A percentile compares a stretch with the other conserved stretches of the same genome.
Evolutionary conservation across 371 early-diverging fungal genomes (phyloP).

Genomic region (Mortierella sp.): DNA sequence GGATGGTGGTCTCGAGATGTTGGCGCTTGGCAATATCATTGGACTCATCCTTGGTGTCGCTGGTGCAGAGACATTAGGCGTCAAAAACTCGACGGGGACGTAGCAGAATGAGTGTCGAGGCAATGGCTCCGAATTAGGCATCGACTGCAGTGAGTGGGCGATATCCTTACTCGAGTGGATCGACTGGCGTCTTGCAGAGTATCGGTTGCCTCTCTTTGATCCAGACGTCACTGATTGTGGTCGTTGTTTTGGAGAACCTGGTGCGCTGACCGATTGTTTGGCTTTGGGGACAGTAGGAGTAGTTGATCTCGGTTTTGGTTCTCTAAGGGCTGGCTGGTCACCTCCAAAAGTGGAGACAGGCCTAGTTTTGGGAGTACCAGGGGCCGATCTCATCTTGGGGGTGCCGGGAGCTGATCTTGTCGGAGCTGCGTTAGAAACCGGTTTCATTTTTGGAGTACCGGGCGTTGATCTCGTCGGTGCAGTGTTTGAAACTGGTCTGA

Average conservation of each 20-base stretch:
- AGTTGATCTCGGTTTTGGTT: background rate
- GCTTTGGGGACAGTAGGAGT: background rate
- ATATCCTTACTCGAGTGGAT: background rate
- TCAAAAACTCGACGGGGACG: slow-evolving; percentile 19
- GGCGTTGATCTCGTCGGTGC: background rate
- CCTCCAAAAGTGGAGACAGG: background rate
- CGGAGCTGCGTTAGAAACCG: background rate
- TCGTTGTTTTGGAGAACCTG: slow-evolving; percentile 12
- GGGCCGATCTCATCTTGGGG: background rate
- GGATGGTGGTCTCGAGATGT: background rate
- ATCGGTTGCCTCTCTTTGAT: background rate
- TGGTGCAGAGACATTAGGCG: slow-evolving; percentile 19
- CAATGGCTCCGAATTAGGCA: background rate
- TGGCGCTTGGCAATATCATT: slow-evolving; percentile 6
- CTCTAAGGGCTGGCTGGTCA: background rate
- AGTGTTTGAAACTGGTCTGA: background rate
- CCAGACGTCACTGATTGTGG: background rate
- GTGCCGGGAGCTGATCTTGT: background rate
- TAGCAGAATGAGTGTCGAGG: slow-evolving; percentile 23
- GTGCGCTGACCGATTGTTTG: background rate
- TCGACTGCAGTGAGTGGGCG: background rate
- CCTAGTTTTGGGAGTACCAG: background rate
- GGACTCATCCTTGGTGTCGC: slow-evolving; percentile 19
- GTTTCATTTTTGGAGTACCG: background rate
- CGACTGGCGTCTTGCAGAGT: background rate